Conservation (phyloP, 1,284 basidiomycete genomes). For the Sanghuangporus sanghuang region DNA sequence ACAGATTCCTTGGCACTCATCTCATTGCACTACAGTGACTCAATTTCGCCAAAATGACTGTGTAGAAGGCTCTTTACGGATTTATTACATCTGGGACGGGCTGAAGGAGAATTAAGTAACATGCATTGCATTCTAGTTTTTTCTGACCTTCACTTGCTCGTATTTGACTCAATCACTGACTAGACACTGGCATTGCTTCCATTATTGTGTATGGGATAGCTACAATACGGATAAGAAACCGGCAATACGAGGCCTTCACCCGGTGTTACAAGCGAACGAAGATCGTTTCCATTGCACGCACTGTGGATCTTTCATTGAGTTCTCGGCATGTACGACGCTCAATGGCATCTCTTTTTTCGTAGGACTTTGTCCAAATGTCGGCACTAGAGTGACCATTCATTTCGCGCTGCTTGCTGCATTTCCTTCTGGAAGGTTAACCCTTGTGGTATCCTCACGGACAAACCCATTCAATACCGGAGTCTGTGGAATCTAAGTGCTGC, state of each 20-base stretch:
- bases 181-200: background rate
- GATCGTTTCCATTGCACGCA: background rate
- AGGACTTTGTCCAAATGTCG: background rate
- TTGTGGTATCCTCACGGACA: background rate
- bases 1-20: too few species aligned
- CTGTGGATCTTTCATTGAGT: background rate
- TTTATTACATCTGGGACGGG: too few species aligned
- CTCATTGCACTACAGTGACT: too few species aligned
- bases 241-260: background rate
- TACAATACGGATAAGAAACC: background rate
- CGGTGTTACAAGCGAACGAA: background rate
- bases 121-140: too few species aligned
- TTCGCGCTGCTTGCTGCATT: background rate
- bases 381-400: too few species aligned
- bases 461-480: too few species aligned
- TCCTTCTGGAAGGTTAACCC: background rate
- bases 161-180: background rate
- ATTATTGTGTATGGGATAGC: background rate
- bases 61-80: too few species aligned
- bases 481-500: too few species aligned
- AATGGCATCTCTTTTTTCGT: background rate
- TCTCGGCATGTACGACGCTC: background rate
- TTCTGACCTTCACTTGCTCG: background rate
- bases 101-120: too few species aligned
- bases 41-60: too few species aligned